phyloP scores from a whole-genome alignment of 2,329 filamentous ascomycete genomes.

The Peltaster fructicola region DNA sequence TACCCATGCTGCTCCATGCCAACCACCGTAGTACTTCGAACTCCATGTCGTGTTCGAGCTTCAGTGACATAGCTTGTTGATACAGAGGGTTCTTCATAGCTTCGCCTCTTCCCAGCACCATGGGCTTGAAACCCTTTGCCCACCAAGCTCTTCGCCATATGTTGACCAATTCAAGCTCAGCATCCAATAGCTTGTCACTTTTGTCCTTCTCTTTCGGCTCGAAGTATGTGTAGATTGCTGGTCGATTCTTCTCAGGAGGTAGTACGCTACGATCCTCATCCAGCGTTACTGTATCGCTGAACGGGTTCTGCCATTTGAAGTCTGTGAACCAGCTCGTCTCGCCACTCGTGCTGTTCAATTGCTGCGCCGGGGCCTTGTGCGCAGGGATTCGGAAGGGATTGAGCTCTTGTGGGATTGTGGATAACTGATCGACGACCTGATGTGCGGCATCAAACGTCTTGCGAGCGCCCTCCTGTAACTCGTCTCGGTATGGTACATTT shows the following conservation, averaged over 20 bases:
- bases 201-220: constrained; percentile 45
- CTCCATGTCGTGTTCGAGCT: constrained; percentile 45
- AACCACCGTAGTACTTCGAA: constrained; percentile 67
- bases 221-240: constrained; percentile 81
- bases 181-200: constrained; percentile 45
- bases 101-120: constrained; percentile 63
- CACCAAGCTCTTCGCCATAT: constrained; percentile 91
- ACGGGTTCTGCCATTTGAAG: constrained; percentile 81
- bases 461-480: constrained; percentile 22
- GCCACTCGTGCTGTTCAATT: constrained; percentile 61
- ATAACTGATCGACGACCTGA: constrained; percentile 21
- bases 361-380: constrained; percentile 54
- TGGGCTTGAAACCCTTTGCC: constrained; percentile 76
- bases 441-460: constrained; percentile 20
- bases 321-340: constrained; percentile 74
- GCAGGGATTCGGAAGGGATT: constrained; percentile 53
- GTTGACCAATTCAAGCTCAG: constrained; percentile 62
- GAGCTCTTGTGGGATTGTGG: constrained; percentile 14
- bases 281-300: constrained; percentile 61
- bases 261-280: constrained; percentile 73
- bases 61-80: constrained; percentile 44
- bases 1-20: constrained; percentile 82
- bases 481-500: constrained; percentile 18
- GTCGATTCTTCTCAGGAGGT: constrained; percentile 53
- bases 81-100: constrained; percentile 72